Evolutionary conservation across 768 basidiomycete genomes (phyloP), one percentile per base, ranked within the genome.

Genomic region (Mycena indigotica): DNA sequence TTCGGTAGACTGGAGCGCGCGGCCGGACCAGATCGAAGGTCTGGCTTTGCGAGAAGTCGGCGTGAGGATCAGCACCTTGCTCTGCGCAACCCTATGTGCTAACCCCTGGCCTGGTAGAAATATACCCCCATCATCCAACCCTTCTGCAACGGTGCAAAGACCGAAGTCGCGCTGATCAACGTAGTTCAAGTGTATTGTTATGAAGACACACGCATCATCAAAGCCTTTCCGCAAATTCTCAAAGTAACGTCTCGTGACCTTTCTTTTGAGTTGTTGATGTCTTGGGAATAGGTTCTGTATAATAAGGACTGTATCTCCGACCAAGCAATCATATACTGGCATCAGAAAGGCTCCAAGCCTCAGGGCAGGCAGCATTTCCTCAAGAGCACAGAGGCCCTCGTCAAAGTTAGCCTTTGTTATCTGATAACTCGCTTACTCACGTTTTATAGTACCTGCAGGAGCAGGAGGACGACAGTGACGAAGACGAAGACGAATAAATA

Each of bases 291-390:
- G 92, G 88, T 95, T 65, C 80, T 98, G 72, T 98, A 97, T 77
- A 95, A 95, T 77, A 87, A 91, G 67, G 96, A 99, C 67, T 94
- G 94, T 74, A 82, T 98, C 65, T 91, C 94, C 54, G 94, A 95
- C 69, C 89, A 95, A 69, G 95, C 95, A 59, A 95, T 99, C 68
- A 89, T 98, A 58, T 98, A 97, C 73, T 99, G 96, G 96, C 80
- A 93, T 74, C 88, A 92, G 76, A 99, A 99, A 76, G 96, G 97
- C 51, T 90, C 95, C 48, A 97, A 94, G 75, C 85, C 93, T 0
- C 93, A 98, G 73, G 96, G 95, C 49, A 87, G 89, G 69, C 94
- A 97, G 72, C 91, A 95, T 72, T 98, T 99, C 81, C 76, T 98
- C 65, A 95, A 93, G 76, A 85, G 80, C 56, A 89, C 93, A 0